Evolutionary conservation across 2,329 filamentous ascomycete species (phyloP), one percentile per base, ranked within the genome.

Genomic region (Cladosporium halotolerans): DNA sequence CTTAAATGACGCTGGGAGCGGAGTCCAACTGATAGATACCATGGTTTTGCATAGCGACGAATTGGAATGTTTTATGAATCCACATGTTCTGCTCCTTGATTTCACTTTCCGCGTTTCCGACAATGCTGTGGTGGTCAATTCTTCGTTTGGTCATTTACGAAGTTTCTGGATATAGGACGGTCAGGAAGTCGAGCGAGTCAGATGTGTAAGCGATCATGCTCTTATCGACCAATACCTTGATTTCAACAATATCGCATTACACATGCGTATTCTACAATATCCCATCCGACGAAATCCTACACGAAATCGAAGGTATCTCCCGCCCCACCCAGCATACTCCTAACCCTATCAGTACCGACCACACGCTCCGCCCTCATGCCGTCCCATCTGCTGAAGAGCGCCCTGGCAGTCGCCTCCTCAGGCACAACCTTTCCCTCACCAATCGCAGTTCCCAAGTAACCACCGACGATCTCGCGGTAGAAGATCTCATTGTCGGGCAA

Each of bases 251-350:
- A 28, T 28, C 23, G 23, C 7, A 28, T 28, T 28, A 7, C 5
- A 28, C 4, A 7, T 28, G 23, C 23, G 23, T 28, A 28, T 5
- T 7, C 23, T 38, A 38, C 34, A 38, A 38, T 38, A 38, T 38
- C 11, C 2, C 9, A 4, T 4, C 34, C 34, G 34, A 11, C 6
- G 1, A 38, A n/a, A 31, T n/a, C 11, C 18, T 28, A 96, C 57
- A 95, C 78, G 77, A 97, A 97, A 67, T 96, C 91, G 80, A 97
- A 99, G 1, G 88, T 93, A 79, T 97, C 92, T 13, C 66, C 66
- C 33, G 51, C 55, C 3, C 81, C 81, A 3, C 84, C 85, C 53
- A 96, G 75, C 89, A 99, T 93, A 68, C 83, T 88, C 13, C 83
- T 84, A 6, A 93, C 83, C 57, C 93, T 81, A 72, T 86, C 82